These are phyloP conservation scores for Neonectria sp. DNA, from an alignment of 2,329 filamentous ascomycete genomes.

Conservation along the genomic window DNA sequence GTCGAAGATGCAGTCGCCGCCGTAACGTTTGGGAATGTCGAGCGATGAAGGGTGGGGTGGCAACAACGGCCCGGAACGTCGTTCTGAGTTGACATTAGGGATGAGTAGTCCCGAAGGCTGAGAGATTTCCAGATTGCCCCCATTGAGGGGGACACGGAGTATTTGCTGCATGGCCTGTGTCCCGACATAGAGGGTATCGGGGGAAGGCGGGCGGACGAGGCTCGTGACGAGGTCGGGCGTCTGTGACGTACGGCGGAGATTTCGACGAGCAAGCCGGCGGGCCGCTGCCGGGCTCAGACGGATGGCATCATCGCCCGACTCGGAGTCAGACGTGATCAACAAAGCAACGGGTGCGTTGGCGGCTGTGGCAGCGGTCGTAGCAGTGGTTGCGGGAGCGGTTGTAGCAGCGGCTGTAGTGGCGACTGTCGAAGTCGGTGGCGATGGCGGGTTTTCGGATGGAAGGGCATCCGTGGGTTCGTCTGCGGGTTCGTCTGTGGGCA, in stretches of 20 bases:
- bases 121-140: constrained; percentile 30
- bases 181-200: constrained; percentile 53
- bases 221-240: constrained; percentile 59
- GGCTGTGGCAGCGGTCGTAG: constrained; percentile 25
- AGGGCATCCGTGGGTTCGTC: constrained; percentile 6
- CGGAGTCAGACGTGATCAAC: constrained; percentile 46
- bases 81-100: constrained; percentile 45
- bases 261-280: constrained; percentile 55
- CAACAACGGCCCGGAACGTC: constrained; percentile 53
- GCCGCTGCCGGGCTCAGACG: constrained; percentile 54
- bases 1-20: constrained; percentile 59
- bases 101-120: constrained; percentile 37
- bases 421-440: constrained; percentile 32
- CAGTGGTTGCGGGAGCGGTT: constrained; percentile 12
- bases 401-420: constrained; percentile 23
- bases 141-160: constrained; percentile 36
- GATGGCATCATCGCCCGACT: constrained; percentile 56
- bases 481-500: constrained; percentile 22
- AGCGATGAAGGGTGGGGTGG: constrained; percentile 57
- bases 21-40: constrained; percentile 56
- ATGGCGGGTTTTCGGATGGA: constrained; percentile 29
- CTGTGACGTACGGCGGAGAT: constrained; percentile 52
- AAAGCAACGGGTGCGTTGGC: constrained; percentile 15
- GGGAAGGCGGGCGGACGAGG: constrained; percentile 56
- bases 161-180: constrained; percentile 46